phyloP scores from a whole-genome alignment of 78 protist species.

The Dictyostelium intermedium region DNA sequence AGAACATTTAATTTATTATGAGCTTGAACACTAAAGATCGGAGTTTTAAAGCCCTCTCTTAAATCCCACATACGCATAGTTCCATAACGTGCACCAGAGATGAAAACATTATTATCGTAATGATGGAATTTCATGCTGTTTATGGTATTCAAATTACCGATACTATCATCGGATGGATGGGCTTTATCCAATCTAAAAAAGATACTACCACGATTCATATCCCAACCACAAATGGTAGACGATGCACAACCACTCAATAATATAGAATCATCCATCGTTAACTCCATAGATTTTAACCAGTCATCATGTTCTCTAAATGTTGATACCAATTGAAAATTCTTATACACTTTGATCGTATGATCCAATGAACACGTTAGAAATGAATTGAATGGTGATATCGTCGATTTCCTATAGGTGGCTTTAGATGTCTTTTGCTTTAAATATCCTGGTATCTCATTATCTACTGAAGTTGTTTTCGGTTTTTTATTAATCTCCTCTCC shows the following conservation, averaged over 20 bases:
- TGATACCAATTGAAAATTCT: not conserved
- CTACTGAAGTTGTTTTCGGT: not conserved
- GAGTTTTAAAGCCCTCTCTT: not conserved
- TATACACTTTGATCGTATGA: slow-evolving; percentile 45
- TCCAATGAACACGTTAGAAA: slow-evolving; percentile 69
- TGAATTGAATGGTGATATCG: slow-evolving; percentile 19
- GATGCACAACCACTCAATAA: slow-evolving; percentile 71
- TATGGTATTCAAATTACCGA: slow-evolving; percentile 33
- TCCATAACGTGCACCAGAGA: slow-evolving; percentile 55
- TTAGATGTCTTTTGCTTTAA: not conserved
- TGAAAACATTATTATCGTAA: slow-evolving; percentile 13
- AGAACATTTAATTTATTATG: slow-evolving; percentile 56
- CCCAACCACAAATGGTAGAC: slow-evolving; percentile 32
- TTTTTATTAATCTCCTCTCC: not conserved
- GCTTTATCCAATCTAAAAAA: slow-evolving; percentile 8
- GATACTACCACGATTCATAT: not conserved
- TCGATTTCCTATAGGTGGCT: not conserved
- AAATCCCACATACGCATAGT: slow-evolving; percentile 57
- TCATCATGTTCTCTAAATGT: slow-evolving; percentile 46
- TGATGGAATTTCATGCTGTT: slow-evolving; percentile 24
- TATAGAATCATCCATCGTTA: not conserved
- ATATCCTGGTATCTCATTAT: not conserved
- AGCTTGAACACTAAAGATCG: slow-evolving; percentile 23
- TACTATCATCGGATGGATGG: slow-evolving; percentile 8
- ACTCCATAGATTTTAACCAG: slow-evolving; percentile 56